Conservation (phyloP, 257 asterid species). For the Paraleonurus japonicus region DNA sequence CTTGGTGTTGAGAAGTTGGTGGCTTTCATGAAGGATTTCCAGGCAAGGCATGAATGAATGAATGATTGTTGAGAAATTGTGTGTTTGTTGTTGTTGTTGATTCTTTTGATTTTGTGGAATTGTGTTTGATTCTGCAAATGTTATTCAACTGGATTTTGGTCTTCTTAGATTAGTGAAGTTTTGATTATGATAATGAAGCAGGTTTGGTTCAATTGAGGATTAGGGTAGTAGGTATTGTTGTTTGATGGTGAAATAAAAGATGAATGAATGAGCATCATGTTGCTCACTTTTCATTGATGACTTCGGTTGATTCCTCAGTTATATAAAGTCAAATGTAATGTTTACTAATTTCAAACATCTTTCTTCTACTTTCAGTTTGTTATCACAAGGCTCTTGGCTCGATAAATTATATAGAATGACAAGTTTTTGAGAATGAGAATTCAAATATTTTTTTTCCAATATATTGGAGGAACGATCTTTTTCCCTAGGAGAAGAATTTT, state of each 20-base stretch:
- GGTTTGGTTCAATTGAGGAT: background rate
- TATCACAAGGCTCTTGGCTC: too few species aligned
- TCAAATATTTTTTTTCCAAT: too few species aligned
- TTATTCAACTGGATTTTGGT: background rate
- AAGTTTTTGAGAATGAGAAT: too few species aligned
- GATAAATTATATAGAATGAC: too few species aligned
- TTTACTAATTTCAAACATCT: too few species aligned
- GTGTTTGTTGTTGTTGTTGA: background rate
- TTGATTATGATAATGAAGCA: background rate
- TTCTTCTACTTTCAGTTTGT: too few species aligned
- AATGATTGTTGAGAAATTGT: conserved; percentile 11
- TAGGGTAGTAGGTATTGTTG: background rate
- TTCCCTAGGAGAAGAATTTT: too few species aligned
- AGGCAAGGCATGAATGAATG: conserved; percentile 67
- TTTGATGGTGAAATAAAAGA: background rate
- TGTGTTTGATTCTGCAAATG: conserved; percentile 17
- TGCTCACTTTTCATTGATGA: background rate
- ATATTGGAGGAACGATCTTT: too few species aligned
- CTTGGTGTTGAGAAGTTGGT: conserved; percentile 90
- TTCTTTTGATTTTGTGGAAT: background rate
- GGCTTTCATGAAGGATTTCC: conserved; percentile 94
- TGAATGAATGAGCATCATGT: background rate
- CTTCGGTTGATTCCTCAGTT: too few species aligned
- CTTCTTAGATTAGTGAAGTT: background rate
- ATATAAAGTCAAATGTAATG: too few species aligned